These are phyloP conservation scores for Sporothrix protearum DNA, from an alignment of 2,329 filamentous ascomycete genomes.

Conservation along the genomic window DNA sequence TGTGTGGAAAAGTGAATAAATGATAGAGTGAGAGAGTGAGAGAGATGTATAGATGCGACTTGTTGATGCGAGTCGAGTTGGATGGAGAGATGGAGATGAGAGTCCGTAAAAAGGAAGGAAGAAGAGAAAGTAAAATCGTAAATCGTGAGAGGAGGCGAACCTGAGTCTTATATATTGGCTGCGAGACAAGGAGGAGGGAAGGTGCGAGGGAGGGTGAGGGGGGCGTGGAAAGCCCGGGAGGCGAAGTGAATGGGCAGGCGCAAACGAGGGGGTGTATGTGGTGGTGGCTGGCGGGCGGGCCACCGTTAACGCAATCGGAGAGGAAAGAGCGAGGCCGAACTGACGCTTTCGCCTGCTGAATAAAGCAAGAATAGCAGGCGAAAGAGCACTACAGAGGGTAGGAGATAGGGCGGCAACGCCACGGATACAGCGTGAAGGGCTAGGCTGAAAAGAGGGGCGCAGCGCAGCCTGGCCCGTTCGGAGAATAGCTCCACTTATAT, in stretches of 20 bases:
- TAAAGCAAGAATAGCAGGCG: slow-evolving; percentile 14
- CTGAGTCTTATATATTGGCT: slow-evolving; percentile 15
- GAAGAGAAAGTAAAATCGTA: slow-evolving; percentile 28
- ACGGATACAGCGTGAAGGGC: background rate
- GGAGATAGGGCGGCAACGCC: slow-evolving; percentile 12
- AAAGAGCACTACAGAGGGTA: background rate
- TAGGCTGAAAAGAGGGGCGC: slow-evolving; percentile 24
- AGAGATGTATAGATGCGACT: too few relatives aligned
- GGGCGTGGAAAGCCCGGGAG: slow-evolving; percentile 7
- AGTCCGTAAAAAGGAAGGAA: slow-evolving; percentile 18
- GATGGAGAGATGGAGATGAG: background rate
- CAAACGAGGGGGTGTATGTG: slow-evolving; percentile 9
- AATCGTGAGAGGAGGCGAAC: slow-evolving; percentile 12
- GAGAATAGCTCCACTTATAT: background rate
- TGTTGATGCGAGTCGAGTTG: background rate
- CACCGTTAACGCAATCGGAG: background rate
- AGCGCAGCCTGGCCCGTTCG: slow-evolving; percentile 16
- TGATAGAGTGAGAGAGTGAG: slow-evolving; percentile 27
- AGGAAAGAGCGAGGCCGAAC: slow-evolving; percentile 17
- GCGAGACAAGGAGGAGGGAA: background rate
- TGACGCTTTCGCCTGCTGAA: slow-evolving; percentile 24
- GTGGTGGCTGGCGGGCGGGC: slow-evolving; percentile 1
- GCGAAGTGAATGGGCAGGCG: slow-evolving; percentile 25
- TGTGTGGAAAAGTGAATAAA: slow-evolving; percentile 27
- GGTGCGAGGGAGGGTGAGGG: slow-evolving; percentile 14